Evolutionary conservation across 176 grass and related monocot genomes (phyloP).

Genomic region (Aegilops speltoides): DNA sequence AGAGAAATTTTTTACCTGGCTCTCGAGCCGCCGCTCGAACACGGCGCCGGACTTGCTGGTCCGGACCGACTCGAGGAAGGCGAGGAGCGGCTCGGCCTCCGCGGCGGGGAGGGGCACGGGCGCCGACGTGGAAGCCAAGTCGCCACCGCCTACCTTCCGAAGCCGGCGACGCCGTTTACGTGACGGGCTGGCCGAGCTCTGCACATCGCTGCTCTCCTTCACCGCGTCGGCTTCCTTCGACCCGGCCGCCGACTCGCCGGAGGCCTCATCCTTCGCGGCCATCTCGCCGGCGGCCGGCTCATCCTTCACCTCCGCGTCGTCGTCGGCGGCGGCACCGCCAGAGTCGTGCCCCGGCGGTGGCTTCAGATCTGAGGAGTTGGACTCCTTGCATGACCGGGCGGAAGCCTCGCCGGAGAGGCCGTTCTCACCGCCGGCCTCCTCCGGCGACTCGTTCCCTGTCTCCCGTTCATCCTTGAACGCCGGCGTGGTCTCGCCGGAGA

Average conservation of each 20-base stretch:
- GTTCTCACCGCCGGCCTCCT: slow-evolving; percentile 8
- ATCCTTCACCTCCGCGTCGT: background rate
- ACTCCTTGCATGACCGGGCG: slow-evolving; percentile 71
- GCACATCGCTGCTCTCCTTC: slow-evolving; percentile 87
- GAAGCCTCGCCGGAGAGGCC: slow-evolving; percentile 56
- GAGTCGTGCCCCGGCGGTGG: slow-evolving; percentile 17
- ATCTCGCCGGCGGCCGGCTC: background rate
- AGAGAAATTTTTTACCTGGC: slow-evolving; percentile 55
- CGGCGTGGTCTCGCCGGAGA: slow-evolving; percentile 30
- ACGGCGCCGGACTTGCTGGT: slow-evolving; percentile 58
- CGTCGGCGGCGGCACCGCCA: background rate
- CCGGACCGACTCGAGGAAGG: slow-evolving; percentile 60
- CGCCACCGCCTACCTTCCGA: slow-evolving; percentile 27
- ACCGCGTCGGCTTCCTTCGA: slow-evolving; percentile 49
- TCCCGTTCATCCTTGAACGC: slow-evolving; percentile 40
- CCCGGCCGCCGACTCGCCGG: slow-evolving; percentile 73
- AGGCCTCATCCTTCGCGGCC: slow-evolving; percentile 31
- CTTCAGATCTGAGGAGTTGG: slow-evolving; percentile 87
- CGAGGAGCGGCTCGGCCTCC: slow-evolving; percentile 54
- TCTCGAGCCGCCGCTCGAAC: slow-evolving; percentile 84
- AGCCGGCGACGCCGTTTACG: slow-evolving; percentile 23
- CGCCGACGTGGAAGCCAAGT: slow-evolving; percentile 26
- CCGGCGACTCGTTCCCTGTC: slow-evolving; percentile 18
- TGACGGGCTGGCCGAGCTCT: slow-evolving; percentile 76
- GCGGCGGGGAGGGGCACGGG: slow-evolving; percentile 18